Evolutionary conservation across 164 flowering plant species (phyloP).

Genomic region (Vitis riparia): DNA sequence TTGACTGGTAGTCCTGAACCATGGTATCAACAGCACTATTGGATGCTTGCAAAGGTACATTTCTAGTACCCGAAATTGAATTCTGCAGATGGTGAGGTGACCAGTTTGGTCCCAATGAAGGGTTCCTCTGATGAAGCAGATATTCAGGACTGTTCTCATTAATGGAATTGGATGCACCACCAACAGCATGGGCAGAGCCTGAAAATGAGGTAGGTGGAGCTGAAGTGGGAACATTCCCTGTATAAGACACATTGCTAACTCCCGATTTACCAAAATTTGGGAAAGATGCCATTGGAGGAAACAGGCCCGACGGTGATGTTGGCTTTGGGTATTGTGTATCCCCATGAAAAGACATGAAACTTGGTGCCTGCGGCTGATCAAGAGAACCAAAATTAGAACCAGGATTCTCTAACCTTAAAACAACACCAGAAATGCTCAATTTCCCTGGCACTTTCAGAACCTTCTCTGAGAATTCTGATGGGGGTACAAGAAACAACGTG

Average conservation of each 20-base stretch:
- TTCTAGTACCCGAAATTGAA: slow-evolving; percentile 31
- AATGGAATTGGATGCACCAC: slow-evolving; percentile 23
- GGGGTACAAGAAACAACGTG: slow-evolving; percentile 92
- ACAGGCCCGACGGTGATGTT: slow-evolving; percentile 36
- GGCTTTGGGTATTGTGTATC: slow-evolving; percentile 33
- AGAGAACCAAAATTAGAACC: slow-evolving; percentile 44
- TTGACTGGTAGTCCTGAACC: slow-evolving; percentile 26
- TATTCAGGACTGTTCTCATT: slow-evolving; percentile 39
- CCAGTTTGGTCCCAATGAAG: slow-evolving; percentile 36
- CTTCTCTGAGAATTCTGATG: slow-evolving; percentile 90
- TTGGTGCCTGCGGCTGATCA: slow-evolving; percentile 36
- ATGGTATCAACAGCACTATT: slow-evolving; percentile 18
- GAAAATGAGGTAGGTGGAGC: slow-evolving; percentile 25
- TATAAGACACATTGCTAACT: slow-evolving; percentile 16
- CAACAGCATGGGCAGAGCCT: slow-evolving; percentile 24
- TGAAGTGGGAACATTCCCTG: slow-evolving; percentile 28
- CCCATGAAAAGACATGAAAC: slow-evolving; percentile 32
- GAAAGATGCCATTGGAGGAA: slow-evolving; percentile 29
- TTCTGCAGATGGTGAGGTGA: slow-evolving; percentile 38
- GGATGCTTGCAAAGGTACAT: slow-evolving; percentile 27
- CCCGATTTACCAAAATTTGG: slow-evolving; percentile 33
- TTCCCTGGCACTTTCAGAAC: slow-evolving; percentile 93
- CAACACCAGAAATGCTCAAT: slow-evolving; percentile 87
- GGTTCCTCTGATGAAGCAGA: slow-evolving; percentile 27
- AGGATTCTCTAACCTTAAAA: slow-evolving; percentile 64